phyloP scores from a whole-genome alignment of 768 basidiomycete genomes.

The Lentinula guzmanii region DNA sequence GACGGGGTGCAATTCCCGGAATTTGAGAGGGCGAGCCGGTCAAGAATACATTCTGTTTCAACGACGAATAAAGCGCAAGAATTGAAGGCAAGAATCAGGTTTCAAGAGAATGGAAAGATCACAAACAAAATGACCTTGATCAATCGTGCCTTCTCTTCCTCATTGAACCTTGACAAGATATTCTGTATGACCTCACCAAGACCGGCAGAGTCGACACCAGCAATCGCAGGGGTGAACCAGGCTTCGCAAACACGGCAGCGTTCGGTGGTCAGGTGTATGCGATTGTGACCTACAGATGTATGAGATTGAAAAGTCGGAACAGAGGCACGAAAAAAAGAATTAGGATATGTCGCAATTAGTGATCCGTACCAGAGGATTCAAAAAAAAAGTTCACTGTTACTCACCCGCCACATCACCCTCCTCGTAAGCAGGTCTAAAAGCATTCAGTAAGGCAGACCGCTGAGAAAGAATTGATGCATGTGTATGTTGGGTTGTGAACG shows the following conservation, averaged over 20 bases:
- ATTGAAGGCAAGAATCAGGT: too few relatives aligned
- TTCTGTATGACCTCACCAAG: slow-evolving; percentile 88
- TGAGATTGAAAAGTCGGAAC: neutral
- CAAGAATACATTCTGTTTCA: slow-evolving; percentile 74
- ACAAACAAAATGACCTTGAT: slow-evolving; percentile 52
- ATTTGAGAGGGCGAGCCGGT: slow-evolving; percentile 80
- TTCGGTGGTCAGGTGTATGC: slow-evolving; percentile 88
- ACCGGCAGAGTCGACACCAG: slow-evolving; percentile 91
- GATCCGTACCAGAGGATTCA: too few relatives aligned
- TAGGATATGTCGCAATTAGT: too few relatives aligned
- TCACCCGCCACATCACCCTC: slow-evolving; percentile 67
- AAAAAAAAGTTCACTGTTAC: neutral
- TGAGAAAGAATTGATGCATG: slow-evolving; percentile 71
- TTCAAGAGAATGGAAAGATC: too few relatives aligned
- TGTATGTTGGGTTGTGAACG: slow-evolving; percentile 77
- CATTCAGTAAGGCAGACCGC: slow-evolving; percentile 78
- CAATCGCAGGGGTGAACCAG: slow-evolving; percentile 91
- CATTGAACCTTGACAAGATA: slow-evolving; percentile 67
- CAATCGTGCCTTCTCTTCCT: slow-evolving; percentile 61
- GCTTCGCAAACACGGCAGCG: slow-evolving; percentile 88
- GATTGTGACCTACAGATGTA: slow-evolving; percentile 43
- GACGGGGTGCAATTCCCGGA: slow-evolving; percentile 59
- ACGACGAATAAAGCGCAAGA: too few relatives aligned
- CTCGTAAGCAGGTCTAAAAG: slow-evolving; percentile 76
- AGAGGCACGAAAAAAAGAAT: too few relatives aligned